Evolutionary conservation across 2,329 filamentous ascomycete species (phyloP).

Genomic region (Biscogniauxia marginata): DNA sequence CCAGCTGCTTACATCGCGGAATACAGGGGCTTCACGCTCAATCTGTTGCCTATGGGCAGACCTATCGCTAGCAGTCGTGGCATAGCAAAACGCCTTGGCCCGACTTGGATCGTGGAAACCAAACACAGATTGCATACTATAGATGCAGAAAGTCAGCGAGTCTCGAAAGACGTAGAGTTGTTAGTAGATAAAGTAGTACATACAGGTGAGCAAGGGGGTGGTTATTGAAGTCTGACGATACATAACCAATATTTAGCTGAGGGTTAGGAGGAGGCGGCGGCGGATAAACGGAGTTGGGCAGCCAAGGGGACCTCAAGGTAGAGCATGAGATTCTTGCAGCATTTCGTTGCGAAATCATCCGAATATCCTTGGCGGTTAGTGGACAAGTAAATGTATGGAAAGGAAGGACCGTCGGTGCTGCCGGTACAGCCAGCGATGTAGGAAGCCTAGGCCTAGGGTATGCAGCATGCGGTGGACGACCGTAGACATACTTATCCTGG

Average conservation of each 20-base stretch:
- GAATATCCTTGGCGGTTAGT: slow-evolving; percentile 84
- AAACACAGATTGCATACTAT: slow-evolving; percentile 94
- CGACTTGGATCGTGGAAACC: slow-evolving; percentile 75
- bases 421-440: slow-evolving; percentile 69
- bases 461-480: slow-evolving; percentile 52
- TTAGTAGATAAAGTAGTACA: slow-evolving; percentile 25
- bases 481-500: slow-evolving; percentile 70
- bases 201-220: slow-evolving; percentile 89
- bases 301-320: slow-evolving; percentile 82
- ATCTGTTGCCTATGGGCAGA: slow-evolving; percentile 91
- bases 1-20: slow-evolving; percentile 86
- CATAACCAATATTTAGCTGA: slow-evolving; percentile 87
- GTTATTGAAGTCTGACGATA: slow-evolving; percentile 99
- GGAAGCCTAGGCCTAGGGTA: slow-evolving; percentile 78
- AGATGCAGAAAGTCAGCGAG: slow-evolving; percentile 1
- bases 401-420: slow-evolving; percentile 89
- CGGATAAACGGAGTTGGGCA: slow-evolving; percentile 76
- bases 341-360: slow-evolving; percentile 92
- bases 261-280: slow-evolving; percentile 81
- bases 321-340: slow-evolving; percentile 90
- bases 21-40: slow-evolving; percentile 86
- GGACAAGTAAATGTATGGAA: slow-evolving; percentile 98
- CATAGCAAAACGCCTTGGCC: slow-evolving; percentile 89
- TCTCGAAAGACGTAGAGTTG: background rate
- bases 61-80: slow-evolving; percentile 86